These are phyloP conservation scores for Phytophthora sansomeana DNA, from an alignment of 352 stramenopile genomes.

Conservation along the genomic window DNA sequence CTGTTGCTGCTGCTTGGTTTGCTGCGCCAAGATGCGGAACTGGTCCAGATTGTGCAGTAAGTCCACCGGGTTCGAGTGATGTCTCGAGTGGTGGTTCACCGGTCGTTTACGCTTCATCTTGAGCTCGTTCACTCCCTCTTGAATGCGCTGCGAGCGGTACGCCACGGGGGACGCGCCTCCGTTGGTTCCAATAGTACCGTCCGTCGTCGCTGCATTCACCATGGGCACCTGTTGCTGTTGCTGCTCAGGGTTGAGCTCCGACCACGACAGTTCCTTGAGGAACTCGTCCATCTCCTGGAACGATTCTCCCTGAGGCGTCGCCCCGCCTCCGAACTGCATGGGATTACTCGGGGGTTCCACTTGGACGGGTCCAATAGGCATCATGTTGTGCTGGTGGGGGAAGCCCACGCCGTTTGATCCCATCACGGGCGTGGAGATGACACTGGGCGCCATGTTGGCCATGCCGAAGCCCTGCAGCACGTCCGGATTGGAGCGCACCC, in stretches of 20 bases:
- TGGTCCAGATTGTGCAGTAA: constrained; percentile 81
- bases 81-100: constrained; percentile 56
- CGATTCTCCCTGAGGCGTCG: constrained; percentile 27
- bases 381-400: constrained; percentile 36
- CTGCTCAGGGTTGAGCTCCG: constrained; percentile 39
- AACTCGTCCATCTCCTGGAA: constrained; percentile 71
- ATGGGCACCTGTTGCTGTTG: constrained; percentile 24
- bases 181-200: constrained; percentile 16
- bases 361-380: constrained; percentile 45
- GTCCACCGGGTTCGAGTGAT: constrained; percentile 84
- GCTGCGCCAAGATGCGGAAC: constrained; percentile 69
- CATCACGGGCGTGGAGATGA: constrained; percentile 38
- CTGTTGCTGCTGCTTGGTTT: constrained; percentile 59
- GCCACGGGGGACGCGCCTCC: constrained; percentile 43
- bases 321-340: constrained; percentile 29
- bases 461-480: constrained; percentile 53
- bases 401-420: constrained; percentile 18
- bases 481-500: constrained; percentile 66
- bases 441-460: constrained; percentile 39
- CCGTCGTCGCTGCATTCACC: constrained; percentile 10
- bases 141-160: constrained; percentile 70
- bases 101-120: constrained; percentile 86
- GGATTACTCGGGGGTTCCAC: constrained; percentile 29
- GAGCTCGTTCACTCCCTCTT: constrained; percentile 70
- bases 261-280: constrained; percentile 54